Base-by-base conservation (phyloP, 2,329 filamentous ascomycete species). In the Diaporthe vexans region DNA sequence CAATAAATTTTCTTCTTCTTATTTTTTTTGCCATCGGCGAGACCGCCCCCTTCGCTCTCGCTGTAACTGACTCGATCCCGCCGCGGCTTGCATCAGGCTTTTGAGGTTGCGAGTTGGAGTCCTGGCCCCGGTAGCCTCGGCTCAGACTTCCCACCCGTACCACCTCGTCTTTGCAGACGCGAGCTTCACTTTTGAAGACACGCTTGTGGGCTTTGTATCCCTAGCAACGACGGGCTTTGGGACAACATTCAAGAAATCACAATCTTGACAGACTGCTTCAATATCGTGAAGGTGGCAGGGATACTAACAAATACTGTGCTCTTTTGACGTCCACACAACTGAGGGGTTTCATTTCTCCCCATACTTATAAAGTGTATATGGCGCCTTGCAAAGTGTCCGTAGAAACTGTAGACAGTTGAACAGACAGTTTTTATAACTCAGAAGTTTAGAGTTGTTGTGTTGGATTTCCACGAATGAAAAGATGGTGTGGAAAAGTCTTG, bases 31-130 rank as follows among this genome's bases (percentile, higher is more conserved):
- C 48, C 10, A 17, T 21, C n/a, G 46, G 33, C 15, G 17, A 68
- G n/a, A 68, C 33, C n/a, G 61, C 46, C 15, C 21, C 11, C 37
- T 40, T 40, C 10, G 37, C 37, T 48, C 8, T 35, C 33, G 11
- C 29, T 13, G 48, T 48, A 29, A 68, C 63, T 68, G 63, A 68
- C 63, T 68, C 63, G 48, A 68, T 37, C 59, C 61, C n/a, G n/a
- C 48, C 35, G 10, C 56, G 35, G 21, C 63, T 54, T 54, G 48
- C 26, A 24, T 37, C 29, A 26, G 33, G 46, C 13, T 10, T 67
- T 37, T 19, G 19, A 6, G 7, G 10, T 65, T 65, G 19, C 21
- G 4, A 51, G 61, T 51, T 46, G 40, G 26, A 29, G 51, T 51
- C 29, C 29, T 29, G 24, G 29, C 29, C 7, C 35, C 29, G 61